Evolutionary conservation across 768 basidiomycete species (phyloP), one percentile per base, ranked within the genome.

Genomic region (Brasilioporus rufonigricans): DNA sequence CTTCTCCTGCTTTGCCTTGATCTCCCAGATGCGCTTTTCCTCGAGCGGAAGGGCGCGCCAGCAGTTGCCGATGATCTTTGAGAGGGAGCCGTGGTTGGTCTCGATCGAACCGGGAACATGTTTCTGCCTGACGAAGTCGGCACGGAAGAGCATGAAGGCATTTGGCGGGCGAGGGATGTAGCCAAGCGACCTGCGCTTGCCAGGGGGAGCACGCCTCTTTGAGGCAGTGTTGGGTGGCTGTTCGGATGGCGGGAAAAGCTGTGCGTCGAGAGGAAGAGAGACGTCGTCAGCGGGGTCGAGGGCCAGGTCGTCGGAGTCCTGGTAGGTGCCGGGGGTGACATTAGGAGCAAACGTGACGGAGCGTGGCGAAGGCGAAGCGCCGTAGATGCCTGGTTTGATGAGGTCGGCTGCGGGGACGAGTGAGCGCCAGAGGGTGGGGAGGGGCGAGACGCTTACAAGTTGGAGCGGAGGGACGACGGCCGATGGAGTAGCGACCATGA

Each of bases 11-110:
- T 87, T 86, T 0, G 89, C 89, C 51, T 80, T 80, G 32, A 79
- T 71, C 63, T 90, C 87, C 89, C 89, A 91, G 18, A 82, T 74
- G 5, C 77, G 78, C 64, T 86, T 88, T 68, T 91, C 86, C 16
- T 85, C 80, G 18, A 83, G 77, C 0, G 87, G 85, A 4, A 91
- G 80, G 0, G 83, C 69, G 24, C 84, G 80, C 89, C 89, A 91
- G 60, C 76, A 78, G 52, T 78, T 78, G 9, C 77, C 76, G 26
- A 80, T 77, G 55, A 79, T 80, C 63, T 78, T 79, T 2, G 78
- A 80, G 13, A 80, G 69, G 1, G 77, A 77, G 10, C 74, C 75
- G 54, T 80, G 78, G 53, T 77, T 78, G 1, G 76, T 76, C 65
- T 80, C 79, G 56, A 80, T 79, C 11, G 77, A 74, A 0, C 78